These are phyloP conservation scores for Setomelanomma holmii DNA, from an alignment of 2,329 filamentous ascomycete genomes.

Conservation along the genomic window DNA sequence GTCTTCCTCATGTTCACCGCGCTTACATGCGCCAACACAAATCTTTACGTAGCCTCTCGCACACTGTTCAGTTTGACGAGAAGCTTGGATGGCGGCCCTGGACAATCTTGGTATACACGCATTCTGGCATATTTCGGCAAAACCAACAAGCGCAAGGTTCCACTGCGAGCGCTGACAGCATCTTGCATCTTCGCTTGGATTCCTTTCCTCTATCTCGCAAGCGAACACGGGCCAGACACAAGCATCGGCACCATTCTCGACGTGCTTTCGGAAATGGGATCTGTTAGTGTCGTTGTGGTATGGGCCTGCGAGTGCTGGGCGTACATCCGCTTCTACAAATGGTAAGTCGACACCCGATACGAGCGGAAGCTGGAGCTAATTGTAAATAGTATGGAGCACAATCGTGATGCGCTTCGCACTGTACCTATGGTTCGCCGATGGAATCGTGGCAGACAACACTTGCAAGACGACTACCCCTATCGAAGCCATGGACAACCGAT, in stretches of 20 bases:
- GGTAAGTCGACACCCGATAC: slow-evolving; percentile 9
- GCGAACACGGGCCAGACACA: slow-evolving; percentile 15
- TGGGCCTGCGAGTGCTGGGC: slow-evolving; percentile 54
- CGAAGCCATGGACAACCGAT: slow-evolving; percentile 50
- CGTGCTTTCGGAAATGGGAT: slow-evolving; percentile 48
- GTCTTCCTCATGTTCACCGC: slow-evolving; percentile 44
- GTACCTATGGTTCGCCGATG: slow-evolving; percentile 4
- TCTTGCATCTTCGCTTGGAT: slow-evolving; percentile 54
- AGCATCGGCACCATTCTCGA: slow-evolving; percentile 47
- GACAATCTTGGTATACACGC: slow-evolving; percentile 30
- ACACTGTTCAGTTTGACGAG: slow-evolving; percentile 43
- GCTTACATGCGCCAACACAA: slow-evolving; percentile 44
- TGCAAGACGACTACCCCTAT: slow-evolving; percentile 47
- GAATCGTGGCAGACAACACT: slow-evolving; percentile 5
- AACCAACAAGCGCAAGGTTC: slow-evolving; percentile 44
- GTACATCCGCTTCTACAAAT: slow-evolving; percentile 50
- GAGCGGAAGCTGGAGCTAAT: background rate
- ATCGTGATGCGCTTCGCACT: background rate
- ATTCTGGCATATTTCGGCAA: slow-evolving; percentile 41
- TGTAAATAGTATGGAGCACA: background rate
- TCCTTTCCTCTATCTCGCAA: slow-evolving; percentile 49
- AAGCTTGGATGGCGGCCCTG: slow-evolving; percentile 28
- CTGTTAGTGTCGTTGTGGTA: slow-evolving; percentile 48
- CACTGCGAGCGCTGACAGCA: slow-evolving; percentile 42
- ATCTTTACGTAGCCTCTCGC: slow-evolving; percentile 46